Evolutionary conservation across 495 filamentous ascomycete species (phyloP).

Genomic region (Schizothecium vesticola): DNA sequence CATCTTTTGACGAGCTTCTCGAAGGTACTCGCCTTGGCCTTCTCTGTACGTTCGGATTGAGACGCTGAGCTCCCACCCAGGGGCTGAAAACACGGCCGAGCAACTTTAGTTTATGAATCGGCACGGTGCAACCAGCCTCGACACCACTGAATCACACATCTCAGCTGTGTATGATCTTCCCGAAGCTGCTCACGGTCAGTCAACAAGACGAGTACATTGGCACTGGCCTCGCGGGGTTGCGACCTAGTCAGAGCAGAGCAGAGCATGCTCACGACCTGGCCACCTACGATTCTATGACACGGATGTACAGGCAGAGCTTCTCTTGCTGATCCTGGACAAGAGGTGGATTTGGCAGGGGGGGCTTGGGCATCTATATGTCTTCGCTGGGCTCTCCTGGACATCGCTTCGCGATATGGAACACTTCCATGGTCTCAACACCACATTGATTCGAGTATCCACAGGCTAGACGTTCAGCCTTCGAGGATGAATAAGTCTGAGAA

Average conservation of each 20-base stretch:
- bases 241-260: neutral
- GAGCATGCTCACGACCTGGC: no score
- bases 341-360: neutral
- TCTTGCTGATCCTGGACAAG: neutral
- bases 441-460: neutral
- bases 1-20: neutral
- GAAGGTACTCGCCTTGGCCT: neutral
- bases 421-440: constrained; percentile 29
- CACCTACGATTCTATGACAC: no score
- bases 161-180: neutral
- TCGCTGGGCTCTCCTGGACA: constrained; percentile 3
- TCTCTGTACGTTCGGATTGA: no score
- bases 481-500: neutral
- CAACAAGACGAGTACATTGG: neutral
- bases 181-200: neutral
- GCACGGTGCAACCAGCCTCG: no score
- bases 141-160: no score
- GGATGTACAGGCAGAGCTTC: neutral
- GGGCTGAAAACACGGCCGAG: neutral
- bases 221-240: neutral
- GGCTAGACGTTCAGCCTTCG: neutral
- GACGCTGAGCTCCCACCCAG: no score
- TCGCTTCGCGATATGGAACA: constrained; percentile 23
- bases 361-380: constrained; percentile 1
- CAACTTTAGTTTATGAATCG: neutral